Evolutionary conservation across 2,329 filamentous ascomycete species (phyloP).

Genomic region (Lasiodiplodia theobromae): DNA sequence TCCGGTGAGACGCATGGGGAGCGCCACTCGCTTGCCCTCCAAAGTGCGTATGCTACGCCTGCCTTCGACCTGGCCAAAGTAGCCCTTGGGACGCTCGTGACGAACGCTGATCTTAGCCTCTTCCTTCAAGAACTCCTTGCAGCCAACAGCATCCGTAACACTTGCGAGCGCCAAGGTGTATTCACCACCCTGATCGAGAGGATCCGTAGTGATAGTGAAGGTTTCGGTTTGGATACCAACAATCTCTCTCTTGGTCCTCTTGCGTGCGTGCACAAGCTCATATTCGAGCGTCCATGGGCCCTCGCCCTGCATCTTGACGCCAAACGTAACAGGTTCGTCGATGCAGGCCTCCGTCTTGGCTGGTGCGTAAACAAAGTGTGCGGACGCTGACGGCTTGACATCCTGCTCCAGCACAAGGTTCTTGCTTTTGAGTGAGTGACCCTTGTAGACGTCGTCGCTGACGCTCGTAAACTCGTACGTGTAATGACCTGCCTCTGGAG

Average conservation of each 20-base stretch:
- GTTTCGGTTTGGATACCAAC: slow-evolving; percentile 67
- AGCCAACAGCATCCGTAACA: slow-evolving; percentile 84
- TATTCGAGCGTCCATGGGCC: slow-evolving; percentile 90
- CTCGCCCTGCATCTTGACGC: slow-evolving; percentile 80
- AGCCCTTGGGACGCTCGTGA: slow-evolving; percentile 83
- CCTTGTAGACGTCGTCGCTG: slow-evolving; percentile 80
- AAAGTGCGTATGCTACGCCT: slow-evolving; percentile 77
- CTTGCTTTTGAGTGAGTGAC: slow-evolving; percentile 59
- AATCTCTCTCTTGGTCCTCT: slow-evolving; percentile 73
- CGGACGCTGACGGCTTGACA: slow-evolving; percentile 90
- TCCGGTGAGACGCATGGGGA: slow-evolving; percentile 86
- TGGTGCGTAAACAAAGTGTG: slow-evolving; percentile 67
- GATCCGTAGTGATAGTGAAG: slow-evolving; percentile 77
- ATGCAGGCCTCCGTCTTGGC: slow-evolving; percentile 76
- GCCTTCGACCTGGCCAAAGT: slow-evolving; percentile 85
- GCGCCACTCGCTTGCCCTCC: slow-evolving; percentile 73
- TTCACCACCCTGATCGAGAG: slow-evolving; percentile 81
- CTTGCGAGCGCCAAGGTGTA: slow-evolving; percentile 87
- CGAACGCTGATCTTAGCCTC: slow-evolving; percentile 86
- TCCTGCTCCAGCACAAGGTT: slow-evolving; percentile 78
- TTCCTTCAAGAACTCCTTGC: slow-evolving; percentile 84
- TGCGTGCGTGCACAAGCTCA: slow-evolving; percentile 89
- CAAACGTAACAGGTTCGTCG: slow-evolving; percentile 77
- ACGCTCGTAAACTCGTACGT: slow-evolving; percentile 85
- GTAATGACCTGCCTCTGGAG: slow-evolving; percentile 81